Evolutionary conservation across 164 flowering plant species (phyloP).

Genomic region (Chloranthus sessilifolius): DNA sequence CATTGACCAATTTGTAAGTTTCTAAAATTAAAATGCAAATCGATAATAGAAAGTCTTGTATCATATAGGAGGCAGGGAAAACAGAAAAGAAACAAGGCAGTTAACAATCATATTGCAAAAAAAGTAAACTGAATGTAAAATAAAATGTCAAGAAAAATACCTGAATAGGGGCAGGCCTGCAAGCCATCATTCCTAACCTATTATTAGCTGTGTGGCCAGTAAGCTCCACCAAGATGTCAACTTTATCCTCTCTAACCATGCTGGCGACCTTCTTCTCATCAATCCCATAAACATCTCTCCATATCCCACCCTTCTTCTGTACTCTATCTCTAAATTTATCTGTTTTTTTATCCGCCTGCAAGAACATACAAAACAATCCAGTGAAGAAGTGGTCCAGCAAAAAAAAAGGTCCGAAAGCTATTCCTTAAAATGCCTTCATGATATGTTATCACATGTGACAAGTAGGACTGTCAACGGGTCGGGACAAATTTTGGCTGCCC

Average conservation of each 20-base stretch:
- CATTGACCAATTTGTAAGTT: neutral
- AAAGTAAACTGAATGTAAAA: neutral
- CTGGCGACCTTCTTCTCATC: slow-evolving; percentile 95
- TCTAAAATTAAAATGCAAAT: neutral
- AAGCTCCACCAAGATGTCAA: slow-evolving; percentile 95
- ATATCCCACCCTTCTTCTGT: slow-evolving; percentile 73
- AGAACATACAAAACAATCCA: slow-evolving; percentile 6
- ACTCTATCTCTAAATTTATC: slow-evolving; percentile 74
- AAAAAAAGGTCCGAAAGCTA: neutral
- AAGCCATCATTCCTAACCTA: slow-evolving; percentile 95
- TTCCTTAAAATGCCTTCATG: neutral
- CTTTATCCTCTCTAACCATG: slow-evolving; percentile 90
- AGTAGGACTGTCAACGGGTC: too few species aligned
- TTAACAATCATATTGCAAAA: neutral
- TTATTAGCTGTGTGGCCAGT: slow-evolving; percentile 99
- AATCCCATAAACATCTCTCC: slow-evolving; percentile 97
- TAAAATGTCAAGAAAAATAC: slow-evolving; percentile 27
- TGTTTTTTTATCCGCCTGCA: slow-evolving; percentile 96
- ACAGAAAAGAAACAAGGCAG: slow-evolving; percentile 1
- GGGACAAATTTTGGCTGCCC: too few species aligned
- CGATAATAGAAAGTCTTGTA: neutral
- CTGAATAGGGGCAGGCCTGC: slow-evolving; percentile 96
- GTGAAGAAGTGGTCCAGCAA: too few species aligned
- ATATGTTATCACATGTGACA: neutral
- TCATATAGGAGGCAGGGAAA: neutral